Conservation (phyloP, 176 grass and related monocot species). For the Chrysopogon serrulatus region DNA sequence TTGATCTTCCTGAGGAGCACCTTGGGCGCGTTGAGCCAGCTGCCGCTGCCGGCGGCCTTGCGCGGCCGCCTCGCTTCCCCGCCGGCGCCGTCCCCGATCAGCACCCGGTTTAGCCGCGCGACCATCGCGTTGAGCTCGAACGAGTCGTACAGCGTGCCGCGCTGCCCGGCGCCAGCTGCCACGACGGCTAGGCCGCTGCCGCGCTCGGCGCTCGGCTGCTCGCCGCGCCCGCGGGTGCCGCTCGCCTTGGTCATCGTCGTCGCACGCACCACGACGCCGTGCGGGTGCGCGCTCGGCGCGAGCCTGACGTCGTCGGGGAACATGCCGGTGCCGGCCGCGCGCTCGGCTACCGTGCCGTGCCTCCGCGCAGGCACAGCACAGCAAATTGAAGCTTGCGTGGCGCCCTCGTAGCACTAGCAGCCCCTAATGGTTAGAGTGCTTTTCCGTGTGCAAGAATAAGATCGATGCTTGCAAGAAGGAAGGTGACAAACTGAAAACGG, state of each 20-base stretch:
- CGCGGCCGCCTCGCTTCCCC: constrained; percentile 1
- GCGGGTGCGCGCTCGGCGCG: not conserved
- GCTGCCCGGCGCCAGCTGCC: not conserved
- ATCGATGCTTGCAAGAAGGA: constrained; percentile 1
- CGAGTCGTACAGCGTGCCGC: constrained; percentile 61
- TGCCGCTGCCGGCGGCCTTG: not conserved
- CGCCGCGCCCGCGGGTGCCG: not conserved
- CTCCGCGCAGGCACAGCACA: not conserved
- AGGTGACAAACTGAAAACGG: not conserved
- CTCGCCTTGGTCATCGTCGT: not conserved
- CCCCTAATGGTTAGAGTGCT: not conserved
- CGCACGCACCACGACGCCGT: not conserved
- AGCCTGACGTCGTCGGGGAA: not conserved
- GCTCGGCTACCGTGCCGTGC: not conserved
- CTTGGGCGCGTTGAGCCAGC: constrained; percentile 35
- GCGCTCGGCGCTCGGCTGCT: not conserved
- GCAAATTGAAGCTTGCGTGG: not conserved
- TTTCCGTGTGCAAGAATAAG: not conserved
- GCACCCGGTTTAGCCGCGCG: constrained; percentile 30
- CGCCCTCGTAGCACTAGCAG: not conserved
- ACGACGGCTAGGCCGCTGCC: not conserved
- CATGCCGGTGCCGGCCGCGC: not conserved
- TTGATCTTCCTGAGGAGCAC: constrained; percentile 31
- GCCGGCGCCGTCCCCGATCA: constrained; percentile 2
- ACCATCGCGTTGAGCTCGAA: constrained; percentile 62